phyloP scores from a whole-genome alignment of 2,329 filamentous ascomycete species.

The Alternaria dauci region DNA sequence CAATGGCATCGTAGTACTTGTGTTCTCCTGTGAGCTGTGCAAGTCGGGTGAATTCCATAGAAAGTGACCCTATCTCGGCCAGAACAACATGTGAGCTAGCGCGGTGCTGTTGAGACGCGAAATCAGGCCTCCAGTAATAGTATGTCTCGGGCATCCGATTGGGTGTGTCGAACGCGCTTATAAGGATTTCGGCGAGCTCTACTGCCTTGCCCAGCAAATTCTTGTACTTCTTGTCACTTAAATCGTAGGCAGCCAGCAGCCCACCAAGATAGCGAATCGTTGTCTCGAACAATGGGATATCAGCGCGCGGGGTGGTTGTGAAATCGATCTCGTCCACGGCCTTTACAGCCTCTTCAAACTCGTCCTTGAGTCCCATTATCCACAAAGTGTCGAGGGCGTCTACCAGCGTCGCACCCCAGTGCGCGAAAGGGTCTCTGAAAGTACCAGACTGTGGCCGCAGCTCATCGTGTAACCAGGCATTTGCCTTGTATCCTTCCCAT shows the following conservation, averaged over 20 bases:
- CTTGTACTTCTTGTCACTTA: constrained; percentile 63
- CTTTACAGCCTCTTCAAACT: constrained; percentile 70
- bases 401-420: constrained; percentile 88
- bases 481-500: constrained; percentile 81
- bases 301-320: constrained; percentile 57
- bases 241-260: constrained; percentile 73
- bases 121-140: constrained; percentile 63
- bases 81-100: constrained; percentile 54
- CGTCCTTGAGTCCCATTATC: constrained; percentile 72
- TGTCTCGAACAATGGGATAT: constrained; percentile 74
- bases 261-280: constrained; percentile 76
- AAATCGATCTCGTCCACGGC: constrained; percentile 70
- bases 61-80: constrained; percentile 59
- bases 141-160: constrained; percentile 70
- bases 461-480: constrained; percentile 89
- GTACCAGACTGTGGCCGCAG: constrained; percentile 74
- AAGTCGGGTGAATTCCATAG: constrained; percentile 59
- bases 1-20: constrained; percentile 59
- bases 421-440: constrained; percentile 83
- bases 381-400: constrained; percentile 77
- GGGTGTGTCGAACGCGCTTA: constrained; percentile 72
- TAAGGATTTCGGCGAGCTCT: constrained; percentile 70
- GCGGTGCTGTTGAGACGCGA: constrained; percentile 49
- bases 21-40: constrained; percentile 57
- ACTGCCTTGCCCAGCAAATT: constrained; percentile 68